Base-by-base conservation (phyloP, 2,329 filamentous ascomycete genomes). In the Escovopsis sp. region DNA sequence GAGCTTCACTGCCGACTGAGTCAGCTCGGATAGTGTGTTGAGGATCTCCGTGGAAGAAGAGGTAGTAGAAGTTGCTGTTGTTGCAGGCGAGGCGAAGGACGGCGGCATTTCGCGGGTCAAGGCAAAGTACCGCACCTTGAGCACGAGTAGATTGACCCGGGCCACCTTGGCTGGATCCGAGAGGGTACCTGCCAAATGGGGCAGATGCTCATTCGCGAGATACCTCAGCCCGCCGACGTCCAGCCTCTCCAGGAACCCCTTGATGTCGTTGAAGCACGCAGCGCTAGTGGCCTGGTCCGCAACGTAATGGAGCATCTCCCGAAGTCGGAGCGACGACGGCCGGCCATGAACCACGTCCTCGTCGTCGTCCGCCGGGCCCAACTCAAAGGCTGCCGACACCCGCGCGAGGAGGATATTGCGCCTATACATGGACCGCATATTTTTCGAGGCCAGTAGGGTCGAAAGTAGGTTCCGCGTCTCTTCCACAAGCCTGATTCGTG, bases 211-310 rank as follows among this genome's bases (percentile, higher is more conserved):
- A 6, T 59, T 50, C 4, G 64, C 50, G 7, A 70, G 44, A 17
- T 55, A 47, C 29, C 54, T 55, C 7, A 62, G 44, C 6, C 67
- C 65, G 1, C 52, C 44, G 3, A 57, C 49, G 1, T 48, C 53
- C 1, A 74, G 54, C 15, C 51, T 47, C 28, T 63, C 57, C 3
- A 65, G 49, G 36, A 64, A 67, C 1, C 42, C 41, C 39, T 61
- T 67, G 28, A 69, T 44, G 33, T 69, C 66, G 25, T 62, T 58
- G 36, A 71, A 70, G 37, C 55, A 65, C 6, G 56, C 53, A 4
- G 54, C 47, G n/a, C 51, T 57, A 0, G 41, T 41, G n/a, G 47
- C 51, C 35, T 62, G 53, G 25, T 54, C 48, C 2, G 54, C 41
- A 15, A 65, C 46, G 31, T 61, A 60, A 11, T 48, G 45, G 11